phyloP scores from a whole-genome alignment of 2,329 filamentous ascomycete genomes.

The Fusarium incarnatum region DNA sequence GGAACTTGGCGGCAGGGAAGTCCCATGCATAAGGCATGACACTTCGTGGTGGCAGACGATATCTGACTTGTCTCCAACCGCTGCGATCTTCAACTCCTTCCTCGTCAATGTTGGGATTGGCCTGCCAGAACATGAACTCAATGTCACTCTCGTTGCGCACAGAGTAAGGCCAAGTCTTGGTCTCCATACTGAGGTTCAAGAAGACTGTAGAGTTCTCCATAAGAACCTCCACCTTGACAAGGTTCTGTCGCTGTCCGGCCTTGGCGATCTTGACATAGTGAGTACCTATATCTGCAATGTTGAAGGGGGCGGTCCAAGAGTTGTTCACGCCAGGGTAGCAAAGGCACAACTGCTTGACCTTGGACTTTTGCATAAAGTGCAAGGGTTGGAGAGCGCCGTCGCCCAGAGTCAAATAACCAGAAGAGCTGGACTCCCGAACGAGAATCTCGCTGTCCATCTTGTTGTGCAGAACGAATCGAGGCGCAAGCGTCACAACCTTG shows the following conservation, averaged over 20 bases:
- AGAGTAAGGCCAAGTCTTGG: conserved; percentile 96
- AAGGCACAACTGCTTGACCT: conserved; percentile 88
- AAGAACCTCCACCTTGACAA: conserved; percentile 88
- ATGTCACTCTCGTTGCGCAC: conserved; percentile 98
- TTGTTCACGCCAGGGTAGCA: conserved; percentile 96
- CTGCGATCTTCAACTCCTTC: conserved; percentile 86
- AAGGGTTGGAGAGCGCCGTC: conserved; percentile 85
- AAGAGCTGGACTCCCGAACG: conserved; percentile 91
- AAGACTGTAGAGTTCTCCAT: conserved; percentile 96
- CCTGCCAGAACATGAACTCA: conserved; percentile 96
- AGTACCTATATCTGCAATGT: conserved; percentile 93
- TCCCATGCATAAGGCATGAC: conserved; percentile 99
- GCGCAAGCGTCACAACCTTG: conserved; percentile 92
- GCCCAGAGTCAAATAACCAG: conserved; percentile 82
- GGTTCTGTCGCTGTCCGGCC: conserved; percentile 85
- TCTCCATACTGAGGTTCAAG: conserved; percentile 88
- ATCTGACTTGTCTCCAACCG: conserved; percentile 92
- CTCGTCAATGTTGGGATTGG: conserved; percentile 91
- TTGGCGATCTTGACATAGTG: conserved; percentile 95
- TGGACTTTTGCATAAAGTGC: conserved; percentile 86
- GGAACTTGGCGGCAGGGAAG: conserved; percentile 96
- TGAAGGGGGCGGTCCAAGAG: conserved; percentile 97
- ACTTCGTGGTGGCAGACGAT: conserved; percentile 90
- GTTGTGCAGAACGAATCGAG: conserved; percentile 94
- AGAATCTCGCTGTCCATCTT: conserved; percentile 89